A percentile compares a stretch with the other conserved stretches of the same genome.
Evolutionary conservation across 306 rosid genomes (phyloP).

Genomic region (Quercus alba): DNA sequence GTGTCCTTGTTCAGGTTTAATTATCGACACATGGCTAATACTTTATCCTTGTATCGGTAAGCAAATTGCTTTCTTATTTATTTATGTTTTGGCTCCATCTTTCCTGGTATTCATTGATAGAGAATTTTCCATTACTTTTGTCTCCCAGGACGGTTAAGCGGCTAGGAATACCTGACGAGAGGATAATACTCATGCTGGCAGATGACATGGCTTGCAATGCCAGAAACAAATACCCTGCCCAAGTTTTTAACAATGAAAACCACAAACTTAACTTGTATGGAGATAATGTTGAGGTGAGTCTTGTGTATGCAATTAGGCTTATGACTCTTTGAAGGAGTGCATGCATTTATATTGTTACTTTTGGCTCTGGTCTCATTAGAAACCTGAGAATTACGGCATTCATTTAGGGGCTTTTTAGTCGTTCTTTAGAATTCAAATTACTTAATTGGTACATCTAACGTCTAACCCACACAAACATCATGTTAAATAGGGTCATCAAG

Average conservation of each 20-base stretch:
- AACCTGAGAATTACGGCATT: background rate
- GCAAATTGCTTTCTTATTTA: conserved; percentile 3
- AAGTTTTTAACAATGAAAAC: conserved; percentile 94
- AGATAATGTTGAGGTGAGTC: conserved; percentile 89
- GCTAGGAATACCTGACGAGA: conserved; percentile 96
- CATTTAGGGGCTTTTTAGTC: background rate
- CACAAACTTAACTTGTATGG: conserved; percentile 92
- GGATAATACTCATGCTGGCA: conserved; percentile 95
- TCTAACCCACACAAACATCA: background rate
- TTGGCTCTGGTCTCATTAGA: conserved; percentile 1
- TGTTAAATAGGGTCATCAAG: background rate
- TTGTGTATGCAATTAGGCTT: conserved; percentile 8
- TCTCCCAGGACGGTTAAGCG: conserved; percentile 86
- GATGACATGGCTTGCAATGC: conserved; percentile 99
- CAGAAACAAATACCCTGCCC: conserved; percentile 92
- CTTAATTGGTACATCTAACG: background rate
- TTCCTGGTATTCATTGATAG: background rate
- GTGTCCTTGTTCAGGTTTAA: conserved; percentile 70
- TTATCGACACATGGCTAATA: conserved; percentile 97
- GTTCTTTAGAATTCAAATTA: background rate
- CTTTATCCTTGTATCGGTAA: conserved; percentile 83
- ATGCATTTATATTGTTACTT: background rate
- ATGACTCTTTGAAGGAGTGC: background rate
- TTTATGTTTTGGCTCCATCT: background rate
- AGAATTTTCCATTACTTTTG: conserved; percentile 20